These are phyloP conservation scores for Ettlia oleoabundans DNA, from an alignment of 139 green algal genomes.

Conservation along the genomic window DNA sequence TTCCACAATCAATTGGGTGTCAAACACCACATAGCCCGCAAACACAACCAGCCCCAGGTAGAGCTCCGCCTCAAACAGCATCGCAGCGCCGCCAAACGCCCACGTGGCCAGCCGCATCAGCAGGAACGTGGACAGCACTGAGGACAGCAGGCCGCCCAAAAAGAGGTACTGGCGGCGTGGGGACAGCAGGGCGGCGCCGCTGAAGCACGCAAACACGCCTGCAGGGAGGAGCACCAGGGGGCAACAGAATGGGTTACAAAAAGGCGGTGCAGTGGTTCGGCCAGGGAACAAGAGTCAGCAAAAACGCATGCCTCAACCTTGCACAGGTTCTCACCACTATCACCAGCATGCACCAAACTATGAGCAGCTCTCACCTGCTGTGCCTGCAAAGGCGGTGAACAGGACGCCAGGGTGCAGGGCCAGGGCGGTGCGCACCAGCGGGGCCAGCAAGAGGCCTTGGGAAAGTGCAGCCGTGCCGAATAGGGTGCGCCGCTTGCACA, in stretches of 20 bases:
- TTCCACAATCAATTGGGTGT: conserved; percentile 78
- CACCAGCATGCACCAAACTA: neutral
- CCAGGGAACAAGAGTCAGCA: too few relatives aligned
- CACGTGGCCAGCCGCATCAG: conserved; percentile 62
- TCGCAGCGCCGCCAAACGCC: conserved; percentile 47
- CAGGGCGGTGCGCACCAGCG: conserved; percentile 55
- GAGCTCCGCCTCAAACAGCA: conserved; percentile 62
- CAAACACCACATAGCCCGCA: conserved; percentile 69
- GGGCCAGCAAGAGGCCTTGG: conserved; percentile 58
- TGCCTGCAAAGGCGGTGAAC: conserved; percentile 16
- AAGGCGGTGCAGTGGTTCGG: too few relatives aligned
- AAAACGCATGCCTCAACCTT: too few relatives aligned
- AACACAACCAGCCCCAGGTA: conserved; percentile 78
- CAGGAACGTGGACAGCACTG: conserved; percentile 41
- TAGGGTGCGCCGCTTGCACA: conserved; percentile 42
- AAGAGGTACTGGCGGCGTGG: conserved; percentile 65
- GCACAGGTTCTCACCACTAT: neutral
- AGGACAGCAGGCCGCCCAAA: conserved; percentile 54
- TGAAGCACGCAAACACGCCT: conserved; percentile 78
- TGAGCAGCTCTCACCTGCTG: conserved; percentile 1
- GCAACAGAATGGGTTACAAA: neutral
- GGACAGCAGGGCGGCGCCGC: conserved; percentile 63
- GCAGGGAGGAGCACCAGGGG: neutral
- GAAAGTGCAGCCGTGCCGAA: conserved; percentile 60
- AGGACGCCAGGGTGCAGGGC: conserved; percentile 48